Evolutionary conservation across 2,329 filamentous ascomycete species (phyloP), one percentile per base, ranked within the genome.

Genomic region (Talaromyces sp.): DNA sequence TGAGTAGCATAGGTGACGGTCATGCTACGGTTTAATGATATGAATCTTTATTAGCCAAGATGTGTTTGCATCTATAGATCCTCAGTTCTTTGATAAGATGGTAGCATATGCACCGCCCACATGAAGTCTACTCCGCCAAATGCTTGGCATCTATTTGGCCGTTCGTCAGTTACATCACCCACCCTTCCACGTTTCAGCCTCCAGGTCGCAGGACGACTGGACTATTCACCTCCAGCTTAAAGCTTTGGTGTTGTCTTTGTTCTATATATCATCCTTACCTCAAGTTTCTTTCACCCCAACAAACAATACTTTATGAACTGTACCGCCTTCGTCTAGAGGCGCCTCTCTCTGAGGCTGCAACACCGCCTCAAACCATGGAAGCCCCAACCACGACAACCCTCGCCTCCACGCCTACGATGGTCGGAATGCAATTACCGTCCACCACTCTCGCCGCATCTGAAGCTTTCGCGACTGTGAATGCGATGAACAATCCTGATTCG

Each of bases 401-500:
- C 3, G 27, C 43, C 47, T 45, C 65, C 17, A 45, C 64, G 38
- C 49, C 64, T 34, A 67, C 65, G 40, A 36, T 40, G 38, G 31
- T 59, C 40, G 51, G 49, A 29, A 58, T 43, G 19, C 27, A 29
- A 17, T 22, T 58, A 31, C 47, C 64, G 36, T 58, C 58, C 13
- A 38, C 53, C 19, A 59, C 63, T 29, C 1, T 56, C 25, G 25
- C 53, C n/a, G 38, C 63, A 13, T 17, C 34, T 43, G 27, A 43
- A 13, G 22, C 58, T 34, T 22, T 22, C 15, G 49, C 63, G 15
- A 49, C 60, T 31, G 13, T 58, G n/a, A 34, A 38, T 63, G 25
- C 64, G 10, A 61, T 51, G 54, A 75, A 68, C 3, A 78, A 79
- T 62, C 78, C 77, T 60, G 83, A 84, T 1, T 81, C 64, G 8